Percentiles rank a stretch among this genome's conserved stretches.
Conservation (phyloP, 768 basidiomycete genomes). For the Tulasnella calospora region DNA sequence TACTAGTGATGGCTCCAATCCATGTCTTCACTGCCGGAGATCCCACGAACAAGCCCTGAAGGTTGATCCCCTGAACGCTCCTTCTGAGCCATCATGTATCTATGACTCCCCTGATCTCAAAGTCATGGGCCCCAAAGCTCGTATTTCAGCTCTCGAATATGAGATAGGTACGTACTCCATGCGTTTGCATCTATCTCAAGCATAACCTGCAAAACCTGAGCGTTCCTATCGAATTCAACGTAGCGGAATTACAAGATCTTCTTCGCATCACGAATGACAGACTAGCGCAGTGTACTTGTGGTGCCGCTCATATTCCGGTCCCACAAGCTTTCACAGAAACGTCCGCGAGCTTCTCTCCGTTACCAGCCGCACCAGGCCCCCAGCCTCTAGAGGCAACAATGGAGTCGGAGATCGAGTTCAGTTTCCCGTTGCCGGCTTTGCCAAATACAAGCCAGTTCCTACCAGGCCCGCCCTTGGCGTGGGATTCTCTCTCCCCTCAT, state of each 20-base stretch:
- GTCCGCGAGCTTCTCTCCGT: background rate
- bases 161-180: background rate
- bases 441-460: background rate
- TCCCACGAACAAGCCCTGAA: conserved; percentile 6
- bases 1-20: background rate
- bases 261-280: background rate
- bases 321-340: background rate
- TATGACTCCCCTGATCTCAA: conserved; percentile 9
- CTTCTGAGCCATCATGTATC: background rate
- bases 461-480: no score
- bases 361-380: background rate
- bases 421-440: background rate
- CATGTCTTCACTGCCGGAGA: background rate
- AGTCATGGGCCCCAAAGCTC: background rate
- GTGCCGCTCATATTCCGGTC: background rate
- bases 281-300: background rate
- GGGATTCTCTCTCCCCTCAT: background rate
- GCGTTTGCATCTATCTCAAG: background rate
- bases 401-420: background rate
- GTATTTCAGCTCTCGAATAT: background rate
- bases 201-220: background rate
- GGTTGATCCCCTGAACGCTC: background rate
- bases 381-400: background rate
- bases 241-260: background rate
- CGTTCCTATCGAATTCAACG: no score